Evolutionary conservation across 176 grass and related monocot species (phyloP).

Genomic region (Juncus effusus): DNA sequence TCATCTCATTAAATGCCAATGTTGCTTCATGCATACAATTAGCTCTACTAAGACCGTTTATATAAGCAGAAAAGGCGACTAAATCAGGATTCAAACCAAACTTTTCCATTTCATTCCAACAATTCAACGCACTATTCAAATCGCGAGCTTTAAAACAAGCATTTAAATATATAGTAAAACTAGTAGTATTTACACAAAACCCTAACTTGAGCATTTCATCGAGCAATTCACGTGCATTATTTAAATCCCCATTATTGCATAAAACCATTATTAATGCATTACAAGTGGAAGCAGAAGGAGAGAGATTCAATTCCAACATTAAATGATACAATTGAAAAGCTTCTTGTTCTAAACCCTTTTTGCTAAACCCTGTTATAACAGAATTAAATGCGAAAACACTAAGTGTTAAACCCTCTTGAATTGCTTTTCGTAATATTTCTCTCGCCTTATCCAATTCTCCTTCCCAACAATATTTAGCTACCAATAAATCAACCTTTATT

Average conservation of each 20-base stretch:
- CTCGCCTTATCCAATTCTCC: constrained; percentile 56
- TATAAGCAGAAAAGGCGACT: constrained; percentile 75
- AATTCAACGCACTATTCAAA: constrained; percentile 43
- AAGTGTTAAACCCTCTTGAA: constrained; percentile 44
- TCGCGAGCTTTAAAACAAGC: constrained; percentile 67
- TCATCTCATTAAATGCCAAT: constrained; percentile 62
- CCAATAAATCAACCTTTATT: constrained; percentile 40
- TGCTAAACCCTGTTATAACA: constrained; percentile 62
- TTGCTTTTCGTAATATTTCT: constrained; percentile 37
- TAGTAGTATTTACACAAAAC: constrained; percentile 50
- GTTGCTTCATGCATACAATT: constrained; percentile 56
- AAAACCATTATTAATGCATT: constrained; percentile 72
- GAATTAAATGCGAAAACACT: constrained; percentile 67
- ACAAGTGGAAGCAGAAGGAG: constrained; percentile 56
- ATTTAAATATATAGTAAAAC: constrained; percentile 81
- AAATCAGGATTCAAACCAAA: constrained; percentile 58
- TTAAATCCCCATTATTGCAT: constrained; percentile 52
- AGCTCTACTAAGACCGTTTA: constrained; percentile 66
- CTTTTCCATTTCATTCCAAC: constrained; percentile 64
- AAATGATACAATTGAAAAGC: constrained; percentile 58
- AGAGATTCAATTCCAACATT: constrained; percentile 49
- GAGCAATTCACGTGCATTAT: constrained; percentile 47
- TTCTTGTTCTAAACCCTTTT: constrained; percentile 61
- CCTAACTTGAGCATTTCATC: constrained; percentile 61
- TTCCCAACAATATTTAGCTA: constrained; percentile 73